Evolutionary conservation across 148 eudicot genomes (phyloP), one percentile per base, ranked within the genome.

Genomic region (Amaranthus palmeri): DNA sequence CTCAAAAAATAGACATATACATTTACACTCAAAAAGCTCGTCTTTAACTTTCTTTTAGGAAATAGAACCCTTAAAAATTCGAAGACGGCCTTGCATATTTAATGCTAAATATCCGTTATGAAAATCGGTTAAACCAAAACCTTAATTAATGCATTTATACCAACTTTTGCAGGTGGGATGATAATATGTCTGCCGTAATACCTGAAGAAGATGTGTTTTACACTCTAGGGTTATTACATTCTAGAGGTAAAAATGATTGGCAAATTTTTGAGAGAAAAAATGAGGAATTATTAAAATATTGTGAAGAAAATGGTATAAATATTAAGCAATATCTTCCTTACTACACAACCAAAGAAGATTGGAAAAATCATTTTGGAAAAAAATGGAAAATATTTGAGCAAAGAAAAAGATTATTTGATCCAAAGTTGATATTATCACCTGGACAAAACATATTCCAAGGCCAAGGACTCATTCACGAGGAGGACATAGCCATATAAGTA

Each of bases 101-200:
- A n/a, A n/a, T n/a, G n/a, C n/a, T n/a, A n/a, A n/a, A n/a, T n/a
- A n/a, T n/a, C n/a, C n/a, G n/a, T n/a, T n/a, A n/a, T n/a, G n/a
- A n/a, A n/a, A n/a, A n/a, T n/a, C n/a, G n/a, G n/a, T n/a, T n/a
- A n/a, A n/a, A n/a, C n/a, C n/a, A n/a, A n/a, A n/a, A n/a, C n/a
- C n/a, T n/a, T n/a, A n/a, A n/a, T n/a, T n/a, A n/a, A n/a, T n/a
- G n/a, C n/a, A n/a, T n/a, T n/a, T n/a, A n/a, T n/a, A n/a, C n/a
- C n/a, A n/a, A n/a, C n/a, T n/a, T n/a, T n/a, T 68, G 65, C 79
- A 95, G 98, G 83, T 95, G 98, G 98, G 90, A 95, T 71, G 86
- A 86, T 65, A 68, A 84, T 45, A 91, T 91, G 98, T 86, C 93
- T 6, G 88, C 91, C 2, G 79, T 84, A 0, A 83, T 65, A 86